phyloP scores from a whole-genome alignment of 148 eudicot genomes.

The Silene latifolia region DNA sequence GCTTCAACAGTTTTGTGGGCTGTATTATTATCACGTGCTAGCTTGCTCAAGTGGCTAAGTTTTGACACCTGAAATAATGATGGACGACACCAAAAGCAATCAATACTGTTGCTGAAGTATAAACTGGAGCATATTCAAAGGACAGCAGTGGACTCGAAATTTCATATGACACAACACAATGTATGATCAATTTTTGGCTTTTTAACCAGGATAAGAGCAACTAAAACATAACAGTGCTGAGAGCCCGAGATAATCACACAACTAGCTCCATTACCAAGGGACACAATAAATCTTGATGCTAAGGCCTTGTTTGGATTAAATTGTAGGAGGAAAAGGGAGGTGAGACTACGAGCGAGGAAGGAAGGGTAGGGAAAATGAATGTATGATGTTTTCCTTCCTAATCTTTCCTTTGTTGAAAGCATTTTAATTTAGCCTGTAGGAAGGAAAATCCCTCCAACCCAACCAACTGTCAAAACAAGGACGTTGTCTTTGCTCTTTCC shows the following conservation, averaged over 20 bases:
- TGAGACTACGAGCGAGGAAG: no score
- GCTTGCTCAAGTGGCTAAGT: conserved; percentile 92
- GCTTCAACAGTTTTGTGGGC: conserved; percentile 82
- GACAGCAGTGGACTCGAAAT: not conserved
- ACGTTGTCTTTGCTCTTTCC: no score
- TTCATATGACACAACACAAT: not conserved
- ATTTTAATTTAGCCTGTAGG: no score
- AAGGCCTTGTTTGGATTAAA: no score
- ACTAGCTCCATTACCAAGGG: no score
- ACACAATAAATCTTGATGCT: no score
- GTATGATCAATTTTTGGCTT: not conserved
- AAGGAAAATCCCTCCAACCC: no score
- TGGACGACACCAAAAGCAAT: not conserved
- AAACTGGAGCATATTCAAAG: not conserved
- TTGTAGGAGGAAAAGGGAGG: no score
- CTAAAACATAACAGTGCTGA: not conserved
- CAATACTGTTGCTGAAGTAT: not conserved
- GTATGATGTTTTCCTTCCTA: no score
- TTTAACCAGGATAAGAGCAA: not conserved
- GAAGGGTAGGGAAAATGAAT: no score
- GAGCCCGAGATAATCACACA: not conserved
- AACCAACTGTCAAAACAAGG: no score
- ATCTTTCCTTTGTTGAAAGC: no score
- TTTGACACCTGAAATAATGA: conserved; percentile 64
- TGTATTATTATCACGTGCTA: conserved; percentile 84